A percentile compares a stretch with the other conserved stretches of the same genome.
Conservation (phyloP, 164 flowering plant species). For the Liquidambar formosana region DNA sequence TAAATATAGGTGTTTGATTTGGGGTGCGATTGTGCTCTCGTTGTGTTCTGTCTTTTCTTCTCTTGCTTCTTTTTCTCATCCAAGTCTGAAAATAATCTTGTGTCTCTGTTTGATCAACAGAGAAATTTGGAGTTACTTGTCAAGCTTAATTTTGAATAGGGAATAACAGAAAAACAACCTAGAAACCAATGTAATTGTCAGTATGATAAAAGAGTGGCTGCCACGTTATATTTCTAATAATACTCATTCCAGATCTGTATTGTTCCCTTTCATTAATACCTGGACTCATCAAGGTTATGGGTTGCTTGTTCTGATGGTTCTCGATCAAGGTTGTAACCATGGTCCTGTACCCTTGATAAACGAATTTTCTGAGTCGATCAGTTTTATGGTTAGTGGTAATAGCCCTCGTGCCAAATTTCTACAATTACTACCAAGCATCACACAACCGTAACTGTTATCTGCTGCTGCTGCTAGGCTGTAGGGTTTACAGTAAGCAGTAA, state of each 20-base stretch:
- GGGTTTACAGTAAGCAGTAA: no score
- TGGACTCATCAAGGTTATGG: no score
- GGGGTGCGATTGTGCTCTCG: constrained; percentile 12
- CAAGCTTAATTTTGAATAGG: constrained; percentile 14
- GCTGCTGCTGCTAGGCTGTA: no score
- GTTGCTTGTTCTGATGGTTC: no score
- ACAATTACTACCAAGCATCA: no score
- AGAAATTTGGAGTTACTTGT: constrained; percentile 16
- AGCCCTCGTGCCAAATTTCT: no score
- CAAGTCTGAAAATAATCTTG: constrained; percentile 21
- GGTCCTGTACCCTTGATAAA: no score
- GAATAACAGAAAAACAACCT: constrained; percentile 14
- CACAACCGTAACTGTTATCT: no score
- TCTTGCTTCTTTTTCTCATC: constrained; percentile 12
- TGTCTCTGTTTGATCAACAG: constrained; percentile 20
- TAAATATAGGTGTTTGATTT: constrained; percentile 20
- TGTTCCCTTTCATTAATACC: constrained; percentile 9
- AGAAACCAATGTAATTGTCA: constrained; percentile 18
- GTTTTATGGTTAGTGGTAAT: no score
- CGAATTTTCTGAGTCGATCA: no score
- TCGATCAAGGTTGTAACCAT: no score
- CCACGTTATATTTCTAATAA: constrained; percentile 17
- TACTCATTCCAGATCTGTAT: constrained; percentile 9
- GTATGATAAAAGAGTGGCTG: constrained; percentile 21
- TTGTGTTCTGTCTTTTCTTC: constrained; percentile 7